Evolutionary conservation across 169 alveolate species (phyloP), one percentile per base, ranked within the genome.

Genomic region (Babesia divergens): DNA sequence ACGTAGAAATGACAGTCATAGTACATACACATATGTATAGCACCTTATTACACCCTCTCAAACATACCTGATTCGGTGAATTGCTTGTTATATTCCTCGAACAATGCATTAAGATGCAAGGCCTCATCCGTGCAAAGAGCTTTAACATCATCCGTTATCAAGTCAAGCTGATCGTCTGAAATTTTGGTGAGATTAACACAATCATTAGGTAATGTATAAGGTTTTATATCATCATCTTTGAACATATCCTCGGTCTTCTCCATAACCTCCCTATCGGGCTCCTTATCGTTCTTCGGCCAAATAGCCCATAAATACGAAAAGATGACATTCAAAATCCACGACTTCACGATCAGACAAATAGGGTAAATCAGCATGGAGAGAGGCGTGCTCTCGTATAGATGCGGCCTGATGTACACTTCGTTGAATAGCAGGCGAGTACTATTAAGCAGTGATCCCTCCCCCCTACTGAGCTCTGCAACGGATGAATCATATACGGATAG

Each of bases 221-320:
- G 35, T 13, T 47, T 50, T n/a, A 44, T 29, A 22, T 58, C 9
- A 14, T 64, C 67, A 29, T 44, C 43, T 24, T 58, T 56, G 69
- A 51, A 68, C 74, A 64, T 59, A 34, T 77, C 82, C 8, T 40
- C 50, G 22, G 67, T 43, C 3, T 22, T n/a, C 26, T 68, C 80
- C 35, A 53, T 28, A 8, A 44, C 58, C 20, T 26, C 62, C 24
- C 6, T 56, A 3, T 64, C 35, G 29, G 24, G 40, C 32, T 77
- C 76, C 14, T 7, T 18, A 24, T 67, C 76, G 20, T 72, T 46
- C 60, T 67, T 77, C 24, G 86, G 86, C 86, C 86, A 77, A n/a
- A 77, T 64, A 13, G 82, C 50, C 86, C 86, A 77, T 18, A 77
- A 28, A 46, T 67, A 64, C 20, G 34, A 22, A 34, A 68, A 74